Conservation (phyloP, 2,329 filamentous ascomycete species). For the Phaeosphaeriaceae sp. region DNA sequence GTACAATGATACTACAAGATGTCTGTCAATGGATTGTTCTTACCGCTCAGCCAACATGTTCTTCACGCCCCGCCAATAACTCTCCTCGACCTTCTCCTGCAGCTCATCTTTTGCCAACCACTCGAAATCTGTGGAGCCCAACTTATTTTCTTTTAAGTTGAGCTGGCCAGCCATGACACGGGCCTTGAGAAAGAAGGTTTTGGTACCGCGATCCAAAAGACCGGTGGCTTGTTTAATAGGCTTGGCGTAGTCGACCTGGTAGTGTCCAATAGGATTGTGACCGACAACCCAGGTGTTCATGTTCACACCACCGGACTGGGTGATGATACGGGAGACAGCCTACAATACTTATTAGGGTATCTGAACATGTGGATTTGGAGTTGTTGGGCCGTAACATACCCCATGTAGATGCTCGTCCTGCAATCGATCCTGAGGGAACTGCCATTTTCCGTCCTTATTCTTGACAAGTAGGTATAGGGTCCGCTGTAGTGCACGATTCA, state of each 20-base stretch:
- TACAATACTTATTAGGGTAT: constrained; percentile 50
- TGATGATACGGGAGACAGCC: constrained; percentile 81
- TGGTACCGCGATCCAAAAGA: constrained; percentile 67
- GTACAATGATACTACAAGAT: background rate
- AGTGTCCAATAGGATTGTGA: constrained; percentile 84
- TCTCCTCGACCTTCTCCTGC: constrained; percentile 65
- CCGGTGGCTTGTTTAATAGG: constrained; percentile 20
- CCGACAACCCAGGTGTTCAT: constrained; percentile 99
- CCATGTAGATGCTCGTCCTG: constrained; percentile 78
- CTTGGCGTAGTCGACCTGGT: constrained; percentile 64
- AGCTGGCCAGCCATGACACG: constrained; percentile 98
- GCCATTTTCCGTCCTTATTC: constrained; percentile 74
- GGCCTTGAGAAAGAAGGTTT: constrained; percentile 95
- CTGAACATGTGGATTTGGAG: too few relatives aligned
- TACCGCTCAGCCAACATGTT: constrained; percentile 86
- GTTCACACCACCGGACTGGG: constrained; percentile 81
- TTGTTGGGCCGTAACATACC: constrained; percentile 62
- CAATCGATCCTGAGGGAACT: constrained; percentile 77
- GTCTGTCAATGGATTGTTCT: background rate
- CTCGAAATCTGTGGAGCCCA: constrained; percentile 81
- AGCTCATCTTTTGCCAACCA: constrained; percentile 95
- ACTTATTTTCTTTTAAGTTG: constrained; percentile 72
- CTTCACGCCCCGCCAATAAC: constrained; percentile 77
- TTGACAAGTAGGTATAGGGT: constrained; percentile 90
- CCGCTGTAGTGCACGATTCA: constrained; percentile 79